These are phyloP conservation scores for Phyllostachys edulis DNA, from an alignment of 176 grass and related monocot genomes.

Conservation along the genomic window DNA sequence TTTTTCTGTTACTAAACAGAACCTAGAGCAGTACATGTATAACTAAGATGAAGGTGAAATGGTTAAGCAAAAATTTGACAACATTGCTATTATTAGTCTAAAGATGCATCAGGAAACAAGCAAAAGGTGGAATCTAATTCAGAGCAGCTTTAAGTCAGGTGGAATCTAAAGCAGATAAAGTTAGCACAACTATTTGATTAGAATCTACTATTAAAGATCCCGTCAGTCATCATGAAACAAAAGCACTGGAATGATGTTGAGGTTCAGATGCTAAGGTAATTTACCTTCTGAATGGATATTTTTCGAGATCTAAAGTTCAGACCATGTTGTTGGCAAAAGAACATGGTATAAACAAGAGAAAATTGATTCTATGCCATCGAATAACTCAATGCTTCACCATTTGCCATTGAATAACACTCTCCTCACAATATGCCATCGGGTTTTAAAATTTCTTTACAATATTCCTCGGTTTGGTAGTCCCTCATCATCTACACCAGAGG, in stretches of 20 bases:
- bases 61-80: conserved; percentile 26
- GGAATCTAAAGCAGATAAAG: background rate
- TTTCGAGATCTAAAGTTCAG: background rate
- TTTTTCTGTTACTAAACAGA: too few relatives aligned
- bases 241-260: background rate
- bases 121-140: conserved; percentile 6
- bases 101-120: conserved; percentile 6
- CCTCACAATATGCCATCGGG: too few relatives aligned
- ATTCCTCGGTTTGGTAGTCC: conserved; percentile 30
- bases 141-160: background rate
- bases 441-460: too few relatives aligned
- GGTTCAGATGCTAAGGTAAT: background rate
- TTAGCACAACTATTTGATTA: background rate
- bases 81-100: background rate
- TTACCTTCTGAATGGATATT: conserved; percentile 14
- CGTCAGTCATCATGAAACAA: conserved; percentile 12
- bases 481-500: conserved; percentile 66
- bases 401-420: too few relatives aligned
- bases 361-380: too few relatives aligned
- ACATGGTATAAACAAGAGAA: conserved; percentile 24
- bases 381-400: too few relatives aligned
- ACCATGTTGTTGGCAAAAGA: background rate
- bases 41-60: too few relatives aligned
- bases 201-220: background rate
- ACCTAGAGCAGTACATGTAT: too few relatives aligned